Base-by-base conservation (phyloP, 2,329 filamentous ascomycete genomes). In the Claviceps sp. region DNA sequence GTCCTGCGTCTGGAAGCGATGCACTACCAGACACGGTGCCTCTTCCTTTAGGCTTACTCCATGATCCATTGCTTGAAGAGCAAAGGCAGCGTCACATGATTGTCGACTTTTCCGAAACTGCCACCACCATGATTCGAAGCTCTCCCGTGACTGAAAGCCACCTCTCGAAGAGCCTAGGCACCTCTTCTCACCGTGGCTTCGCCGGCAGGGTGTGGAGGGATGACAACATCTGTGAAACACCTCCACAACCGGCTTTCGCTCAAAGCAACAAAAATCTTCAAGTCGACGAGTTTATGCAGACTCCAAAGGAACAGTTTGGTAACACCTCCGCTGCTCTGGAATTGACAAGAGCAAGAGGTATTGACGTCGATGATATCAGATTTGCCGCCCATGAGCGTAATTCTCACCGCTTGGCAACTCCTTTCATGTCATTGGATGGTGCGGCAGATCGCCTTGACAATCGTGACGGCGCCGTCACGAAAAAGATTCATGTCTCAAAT, bases 61-160 rank as follows among this genome's bases (percentile, higher is more conserved):
- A 45, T 45, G 5, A 20, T 40, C 11, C 42, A 37, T 7, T 50
- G 16, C 46, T 52, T n/a, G 43, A 40, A 26, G 13, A 26, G 18
- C 42, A 48, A 44, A 20, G 34, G 5, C 47, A 44, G 34, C 3
- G 16, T 20, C 18, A 42, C 22, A 13, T 37, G 34, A 54, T 50
- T 20, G 47, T 67, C 5, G 65, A 68, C 40, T 64, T 67, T 20
- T 68, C 65, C 0, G 65, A 68, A 48, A 68, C 65, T n/a, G 65
- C 65, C 11, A 66, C 65, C 2, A 66, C 65, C 2, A 42, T 56
- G 24, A 53, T 54, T 26, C 60, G 66, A 20, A 68, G 66, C 41
- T 68, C 66, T 4, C 64, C 65, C 4, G 50, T 58, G 42, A 37
- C 30, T 7, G 14, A 41, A 4, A 48, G 50, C 22, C 49, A 58